Percentiles rank a stretch among this genome's conserved stretches.
Conservation (phyloP, 805 yeast genomes). For the Saccharomycopsis capsularis region DNA sequence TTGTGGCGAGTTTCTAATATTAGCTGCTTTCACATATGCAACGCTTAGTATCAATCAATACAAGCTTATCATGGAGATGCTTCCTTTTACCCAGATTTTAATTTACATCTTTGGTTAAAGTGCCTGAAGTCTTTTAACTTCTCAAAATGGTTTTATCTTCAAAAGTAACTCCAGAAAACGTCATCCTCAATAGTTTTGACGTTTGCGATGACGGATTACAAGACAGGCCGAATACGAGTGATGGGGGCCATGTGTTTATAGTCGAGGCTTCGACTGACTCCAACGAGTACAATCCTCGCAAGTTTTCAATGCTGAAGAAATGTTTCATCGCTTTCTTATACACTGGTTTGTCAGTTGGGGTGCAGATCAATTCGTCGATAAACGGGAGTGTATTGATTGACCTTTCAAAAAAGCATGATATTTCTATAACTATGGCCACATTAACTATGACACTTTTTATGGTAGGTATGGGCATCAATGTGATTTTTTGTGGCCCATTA, state of each 20-base stretch:
- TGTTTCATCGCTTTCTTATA: constrained; percentile 7
- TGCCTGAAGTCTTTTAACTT: too few species aligned
- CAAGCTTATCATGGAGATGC: too few species aligned
- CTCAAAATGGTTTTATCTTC: too few species aligned
- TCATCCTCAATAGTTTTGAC: constrained; percentile 4
- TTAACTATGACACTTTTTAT: constrained; percentile 10
- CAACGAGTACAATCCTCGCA: constrained; percentile 8
- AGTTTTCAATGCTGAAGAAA: constrained; percentile 7
- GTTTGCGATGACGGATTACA: background rate
- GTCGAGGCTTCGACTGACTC: background rate
- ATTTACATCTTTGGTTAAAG: too few species aligned
- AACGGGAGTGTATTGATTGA: constrained; percentile 13
- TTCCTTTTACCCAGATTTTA: too few species aligned
- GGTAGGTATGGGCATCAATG: constrained; percentile 14
- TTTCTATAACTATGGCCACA: constrained; percentile 1
- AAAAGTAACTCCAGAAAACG: background rate
- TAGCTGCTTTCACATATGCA: too few species aligned
- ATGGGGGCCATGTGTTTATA: background rate
- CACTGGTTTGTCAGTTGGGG: constrained; percentile 13
- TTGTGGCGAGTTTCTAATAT: too few species aligned
- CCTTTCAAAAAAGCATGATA: background rate
- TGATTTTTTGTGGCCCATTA: constrained; percentile 14
- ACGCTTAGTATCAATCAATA: too few species aligned
- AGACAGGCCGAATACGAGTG: background rate
- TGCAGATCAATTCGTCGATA: constrained; percentile 17